These are phyloP conservation scores for Wolfiporia cocos DNA, from an alignment of 1,284 basidiomycete species.

Conservation along the genomic window DNA sequence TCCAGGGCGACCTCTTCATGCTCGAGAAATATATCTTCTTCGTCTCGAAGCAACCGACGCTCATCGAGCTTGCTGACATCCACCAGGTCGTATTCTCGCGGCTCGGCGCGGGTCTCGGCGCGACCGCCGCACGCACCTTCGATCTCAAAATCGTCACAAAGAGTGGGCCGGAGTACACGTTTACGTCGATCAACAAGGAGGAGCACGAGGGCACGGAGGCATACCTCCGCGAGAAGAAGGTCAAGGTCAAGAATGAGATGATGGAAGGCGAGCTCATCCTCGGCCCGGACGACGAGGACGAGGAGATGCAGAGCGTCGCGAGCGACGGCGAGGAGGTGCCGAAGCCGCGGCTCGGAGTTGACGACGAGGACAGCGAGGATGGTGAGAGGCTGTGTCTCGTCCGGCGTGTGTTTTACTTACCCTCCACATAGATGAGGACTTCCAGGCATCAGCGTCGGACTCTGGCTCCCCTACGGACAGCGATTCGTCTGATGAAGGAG, in stretches of 20 bases:
- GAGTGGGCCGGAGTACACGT: conserved; percentile 77
- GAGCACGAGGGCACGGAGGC: conserved; percentile 86
- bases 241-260: conserved; percentile 96
- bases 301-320: conserved; percentile 76
- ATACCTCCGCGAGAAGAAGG: conserved; percentile 87
- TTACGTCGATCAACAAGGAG: conserved; percentile 94
- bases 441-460: conserved; percentile 80
- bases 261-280: conserved; percentile 80
- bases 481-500: conserved; percentile 69
- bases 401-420: background rate
- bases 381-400: conserved; percentile 40
- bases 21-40: conserved; percentile 98
- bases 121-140: conserved; percentile 87
- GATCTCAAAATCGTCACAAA: conserved; percentile 90
- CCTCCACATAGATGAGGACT: conserved; percentile 67
- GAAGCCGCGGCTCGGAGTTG: conserved; percentile 47
- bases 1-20: conserved; percentile 96
- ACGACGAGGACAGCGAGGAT: conserved; percentile 79
- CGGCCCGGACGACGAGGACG: conserved; percentile 74
- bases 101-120: conserved; percentile 84
- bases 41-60: conserved; percentile 93
- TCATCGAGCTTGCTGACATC: conserved; percentile 89
- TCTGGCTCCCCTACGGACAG: conserved; percentile 77
- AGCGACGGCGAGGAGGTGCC: conserved; percentile 64
- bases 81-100: conserved; percentile 92